Evolutionary conservation across 148 eudicot species (phyloP).

Genomic region (Spergularia bocconei): DNA sequence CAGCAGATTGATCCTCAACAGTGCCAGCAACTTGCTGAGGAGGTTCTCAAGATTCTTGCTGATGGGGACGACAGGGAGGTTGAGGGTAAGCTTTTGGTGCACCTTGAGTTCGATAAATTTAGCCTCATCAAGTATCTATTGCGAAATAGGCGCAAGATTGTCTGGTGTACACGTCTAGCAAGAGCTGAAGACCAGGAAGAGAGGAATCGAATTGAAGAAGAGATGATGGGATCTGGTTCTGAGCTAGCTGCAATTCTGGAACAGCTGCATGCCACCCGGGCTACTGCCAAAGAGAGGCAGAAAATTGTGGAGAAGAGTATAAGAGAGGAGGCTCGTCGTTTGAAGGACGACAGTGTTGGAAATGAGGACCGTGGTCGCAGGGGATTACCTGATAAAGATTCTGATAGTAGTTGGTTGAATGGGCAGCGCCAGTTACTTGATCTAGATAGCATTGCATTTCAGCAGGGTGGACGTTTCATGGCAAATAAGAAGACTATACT

Average conservation of each 20-base stretch:
- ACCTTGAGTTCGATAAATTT: constrained; percentile 61
- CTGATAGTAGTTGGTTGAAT: constrained; percentile 62
- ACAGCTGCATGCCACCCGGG: constrained; percentile 81
- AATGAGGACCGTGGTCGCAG: constrained; percentile 46
- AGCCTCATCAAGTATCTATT: constrained; percentile 57
- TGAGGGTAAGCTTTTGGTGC: constrained; percentile 55
- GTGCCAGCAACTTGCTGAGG: constrained; percentile 66
- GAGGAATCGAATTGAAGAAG: constrained; percentile 64
- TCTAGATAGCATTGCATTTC: constrained; percentile 57
- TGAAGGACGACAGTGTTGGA: constrained; percentile 53
- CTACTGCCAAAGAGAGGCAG: constrained; percentile 77
- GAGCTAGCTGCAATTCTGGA: constrained; percentile 62
- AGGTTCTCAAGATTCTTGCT: constrained; percentile 61
- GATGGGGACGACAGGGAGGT: constrained; percentile 69
- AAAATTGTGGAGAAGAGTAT: constrained; percentile 75
- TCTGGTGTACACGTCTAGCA: constrained; percentile 78
- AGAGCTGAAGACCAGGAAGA: constrained; percentile 72
- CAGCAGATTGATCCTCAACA: constrained; percentile 74
- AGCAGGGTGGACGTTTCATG: constrained; percentile 69
- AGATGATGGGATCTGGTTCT: constrained; percentile 50
- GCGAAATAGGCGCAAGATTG: constrained; percentile 61
- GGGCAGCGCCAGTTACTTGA: constrained; percentile 77
- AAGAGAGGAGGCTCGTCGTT: constrained; percentile 66
- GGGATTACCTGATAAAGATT: constrained; percentile 47
- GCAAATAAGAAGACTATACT: constrained; percentile 62